phyloP scores from a whole-genome alignment of 768 basidiomycete genomes.

The Leccinum boreale region DNA sequence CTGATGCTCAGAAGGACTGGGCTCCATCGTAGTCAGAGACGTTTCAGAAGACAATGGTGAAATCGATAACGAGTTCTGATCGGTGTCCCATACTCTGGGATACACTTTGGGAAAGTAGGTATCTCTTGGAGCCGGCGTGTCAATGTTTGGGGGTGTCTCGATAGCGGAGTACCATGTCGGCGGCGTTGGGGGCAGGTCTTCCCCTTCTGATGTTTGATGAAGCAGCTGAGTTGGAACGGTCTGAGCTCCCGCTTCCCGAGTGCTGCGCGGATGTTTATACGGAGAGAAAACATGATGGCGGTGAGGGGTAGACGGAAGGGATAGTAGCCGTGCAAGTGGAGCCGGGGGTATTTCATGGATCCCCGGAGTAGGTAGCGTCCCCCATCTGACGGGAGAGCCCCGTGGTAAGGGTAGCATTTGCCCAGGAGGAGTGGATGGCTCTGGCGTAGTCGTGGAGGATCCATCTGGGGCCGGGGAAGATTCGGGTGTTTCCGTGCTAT shows the following conservation, averaged over 20 bases:
- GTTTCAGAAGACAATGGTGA: conserved; percentile 33
- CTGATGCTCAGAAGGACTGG: conserved; percentile 15
- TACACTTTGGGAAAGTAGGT: conserved; percentile 83
- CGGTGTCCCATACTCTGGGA: conserved; percentile 82
- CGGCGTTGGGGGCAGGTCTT: conserved; percentile 60
- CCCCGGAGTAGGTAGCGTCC: conserved; percentile 58
- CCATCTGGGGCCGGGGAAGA: conserved; percentile 9
- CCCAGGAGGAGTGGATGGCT: conserved; percentile 37
- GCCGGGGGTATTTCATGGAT: conserved; percentile 61
- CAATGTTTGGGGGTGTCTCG: conserved; percentile 73
- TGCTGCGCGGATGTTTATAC: conserved; percentile 9
- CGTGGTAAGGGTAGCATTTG: conserved; percentile 31
- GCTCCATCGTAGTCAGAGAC: conserved; percentile 20
- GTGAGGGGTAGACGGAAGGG: conserved; percentile 44
- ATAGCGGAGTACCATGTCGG: conserved; percentile 77
- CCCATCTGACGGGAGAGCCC: conserved; percentile 40
- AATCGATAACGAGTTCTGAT: conserved; percentile 33
- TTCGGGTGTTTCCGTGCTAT: conserved; percentile 14
- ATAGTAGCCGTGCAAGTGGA: conserved; percentile 46
- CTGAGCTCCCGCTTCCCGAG: conserved; percentile 21
- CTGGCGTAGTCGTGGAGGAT: conserved; percentile 8
- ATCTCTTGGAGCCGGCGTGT: conserved; percentile 55
- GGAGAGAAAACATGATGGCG: conserved; percentile 21
- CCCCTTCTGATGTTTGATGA: conserved; percentile 23
- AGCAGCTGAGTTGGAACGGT: conserved; percentile 18